These are phyloP conservation scores for Lunasporangiospora selenospora DNA, from an alignment of 192 early-diverging fungal species.

Conservation along the genomic window DNA sequence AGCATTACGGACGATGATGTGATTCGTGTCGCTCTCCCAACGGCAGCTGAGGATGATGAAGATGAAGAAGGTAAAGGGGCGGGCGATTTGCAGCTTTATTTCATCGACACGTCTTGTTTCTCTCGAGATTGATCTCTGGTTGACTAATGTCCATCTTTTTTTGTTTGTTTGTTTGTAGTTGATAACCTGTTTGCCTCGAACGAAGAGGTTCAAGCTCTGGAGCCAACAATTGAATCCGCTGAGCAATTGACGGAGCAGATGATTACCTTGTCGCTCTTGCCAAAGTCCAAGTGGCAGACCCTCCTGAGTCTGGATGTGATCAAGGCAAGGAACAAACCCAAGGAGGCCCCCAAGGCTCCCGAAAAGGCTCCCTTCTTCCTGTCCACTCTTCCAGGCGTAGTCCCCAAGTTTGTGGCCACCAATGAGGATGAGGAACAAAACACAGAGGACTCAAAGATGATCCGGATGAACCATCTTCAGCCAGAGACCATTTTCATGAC, in stretches of 20 bases:
- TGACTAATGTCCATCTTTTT: not conserved
- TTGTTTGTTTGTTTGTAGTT: slow-evolving; percentile 1
- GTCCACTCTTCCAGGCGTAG: slow-evolving; percentile 75
- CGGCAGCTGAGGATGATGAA: slow-evolving; percentile 61
- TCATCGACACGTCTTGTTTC: not conserved
- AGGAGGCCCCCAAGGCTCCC: slow-evolving; percentile 85
- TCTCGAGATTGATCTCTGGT: not conserved
- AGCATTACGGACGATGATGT: slow-evolving; percentile 67
- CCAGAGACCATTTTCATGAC: slow-evolving; percentile 68
- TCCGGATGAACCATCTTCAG: slow-evolving; percentile 56
- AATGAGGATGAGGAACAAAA: slow-evolving; percentile 46
- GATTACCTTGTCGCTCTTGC: slow-evolving; percentile 85
- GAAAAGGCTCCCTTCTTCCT: slow-evolving; percentile 96
- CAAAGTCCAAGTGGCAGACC: slow-evolving; percentile 90
- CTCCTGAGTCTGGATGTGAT: slow-evolving; percentile 89
- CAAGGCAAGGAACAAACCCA: slow-evolving; percentile 93
- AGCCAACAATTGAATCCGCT: slow-evolving; percentile 46
- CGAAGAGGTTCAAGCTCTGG: slow-evolving; percentile 35
- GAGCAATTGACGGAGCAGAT: slow-evolving; percentile 80
- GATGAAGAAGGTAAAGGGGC: slow-evolving; percentile 51
- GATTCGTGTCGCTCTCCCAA: slow-evolving; percentile 63
- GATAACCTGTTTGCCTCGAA: slow-evolving; percentile 39
- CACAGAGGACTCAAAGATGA: slow-evolving; percentile 39
- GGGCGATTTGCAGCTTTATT: not conserved
- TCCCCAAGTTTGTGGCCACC: slow-evolving; percentile 69